A percentile compares a stretch with the other conserved stretches of the same genome.
Evolutionary conservation across 441 rosid species (phyloP).

Genomic region (Cnidoscolus chayamansa): DNA sequence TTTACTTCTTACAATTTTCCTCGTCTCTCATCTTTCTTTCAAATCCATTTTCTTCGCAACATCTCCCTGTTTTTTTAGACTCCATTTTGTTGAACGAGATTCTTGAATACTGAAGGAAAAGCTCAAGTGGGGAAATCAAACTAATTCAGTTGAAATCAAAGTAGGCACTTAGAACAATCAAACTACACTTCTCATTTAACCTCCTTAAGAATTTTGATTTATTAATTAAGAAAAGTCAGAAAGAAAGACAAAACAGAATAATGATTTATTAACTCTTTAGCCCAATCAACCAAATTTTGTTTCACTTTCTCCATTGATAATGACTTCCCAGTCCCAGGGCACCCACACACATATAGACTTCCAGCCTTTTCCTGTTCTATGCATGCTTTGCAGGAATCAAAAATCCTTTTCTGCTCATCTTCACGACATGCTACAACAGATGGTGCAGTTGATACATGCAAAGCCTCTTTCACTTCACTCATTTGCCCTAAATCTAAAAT

Average conservation of each 20-base stretch:
- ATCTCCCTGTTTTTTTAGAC: too few relatives aligned
- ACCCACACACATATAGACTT: constrained; percentile 76
- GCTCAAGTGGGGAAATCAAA: too few relatives aligned
- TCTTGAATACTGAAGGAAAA: too few relatives aligned
- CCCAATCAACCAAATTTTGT: constrained; percentile 53
- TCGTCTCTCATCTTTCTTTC: too few relatives aligned
- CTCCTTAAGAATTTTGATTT: too few relatives aligned
- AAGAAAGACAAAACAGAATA: not conserved
- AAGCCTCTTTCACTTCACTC: constrained; percentile 21
- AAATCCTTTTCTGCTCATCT: constrained; percentile 53
- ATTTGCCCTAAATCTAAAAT: constrained; percentile 52
- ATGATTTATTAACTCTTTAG: constrained; percentile 42
- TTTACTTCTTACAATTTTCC: too few relatives aligned
- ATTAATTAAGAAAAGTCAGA: not conserved
- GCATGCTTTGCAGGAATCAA: constrained; percentile 59
- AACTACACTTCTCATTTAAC: too few relatives aligned
- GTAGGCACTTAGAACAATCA: too few relatives aligned
- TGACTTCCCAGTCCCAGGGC: constrained; percentile 87
- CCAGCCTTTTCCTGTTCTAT: constrained; percentile 56
- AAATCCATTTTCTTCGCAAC: too few relatives aligned
- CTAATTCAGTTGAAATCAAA: too few relatives aligned
- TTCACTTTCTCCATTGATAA: constrained; percentile 70
- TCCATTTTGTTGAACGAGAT: too few relatives aligned
- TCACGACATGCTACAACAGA: constrained; percentile 55
- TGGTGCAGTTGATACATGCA: constrained; percentile 46